Evolutionary conservation across 108 stramenopile genomes (phyloP), one percentile per base, ranked within the genome.

Genomic region (Fragilariopsis cylindrus): DNA sequence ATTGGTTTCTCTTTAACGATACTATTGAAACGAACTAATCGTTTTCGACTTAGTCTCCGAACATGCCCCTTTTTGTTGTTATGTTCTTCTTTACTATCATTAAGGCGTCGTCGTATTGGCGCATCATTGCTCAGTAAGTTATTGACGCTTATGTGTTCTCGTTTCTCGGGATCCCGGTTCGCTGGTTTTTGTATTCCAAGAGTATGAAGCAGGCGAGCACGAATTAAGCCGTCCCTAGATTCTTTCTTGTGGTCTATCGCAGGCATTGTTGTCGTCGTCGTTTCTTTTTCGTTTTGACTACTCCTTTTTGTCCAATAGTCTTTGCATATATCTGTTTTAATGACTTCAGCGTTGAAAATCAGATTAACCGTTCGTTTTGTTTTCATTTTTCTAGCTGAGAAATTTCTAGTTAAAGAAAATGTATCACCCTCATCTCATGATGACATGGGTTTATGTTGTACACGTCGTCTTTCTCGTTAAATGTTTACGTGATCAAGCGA

Each of bases 31-130:
- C 49, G 48, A 40, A 68, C 67, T 6, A 4, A 39, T 5, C 49
- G 67, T 44, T 68, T 68, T 21, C 49, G 67, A 68, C 48, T 44
- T 0, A 16, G n/a, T 19, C 13, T 9, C 39, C 48, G 11, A 9
- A 39, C 30, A 12, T 16, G 11, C 21, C 58, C 8, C n/a, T 15
- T 11, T 7, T 15, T 21, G 62, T 8, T 4, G 39, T 48, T 5
- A 8, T 30, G 58, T 1, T 68, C 12, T n/a, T 68, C 67, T 39
- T 52, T 48, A 48, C 67, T 68, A 40, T 68, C 67, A 39, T 68
- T 68, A 3, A 68, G 49, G 5, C 6, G 21, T 4, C 49, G 67
- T 68, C 48, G 48, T n/a, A 50, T 3, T 44, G 67, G 19, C 5
- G 16, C 19, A 4, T 45, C 67, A 39, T 52, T 7, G 21, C 67